Evolutionary conservation across 306 rosid genomes (phyloP).

Genomic region (Adenanthera pavonina): DNA sequence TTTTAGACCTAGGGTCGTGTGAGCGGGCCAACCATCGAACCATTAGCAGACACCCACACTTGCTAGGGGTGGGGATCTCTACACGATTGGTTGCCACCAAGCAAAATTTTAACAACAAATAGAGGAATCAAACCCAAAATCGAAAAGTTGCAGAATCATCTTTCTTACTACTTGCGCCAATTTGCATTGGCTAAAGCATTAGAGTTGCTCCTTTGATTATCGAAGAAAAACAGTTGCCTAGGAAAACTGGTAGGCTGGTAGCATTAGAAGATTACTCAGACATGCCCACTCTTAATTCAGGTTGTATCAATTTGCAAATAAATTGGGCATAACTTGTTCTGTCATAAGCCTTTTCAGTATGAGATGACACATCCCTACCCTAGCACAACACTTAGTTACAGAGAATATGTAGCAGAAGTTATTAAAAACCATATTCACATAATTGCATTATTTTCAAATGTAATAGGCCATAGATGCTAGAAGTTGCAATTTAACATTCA

Average conservation of each 20-base stretch:
- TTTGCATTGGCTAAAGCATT: background rate
- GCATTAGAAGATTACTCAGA: background rate
- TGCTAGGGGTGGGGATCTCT: no score
- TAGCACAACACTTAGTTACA: background rate
- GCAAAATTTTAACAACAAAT: no score
- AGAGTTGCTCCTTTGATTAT: background rate
- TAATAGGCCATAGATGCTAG: background rate
- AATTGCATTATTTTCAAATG: background rate
- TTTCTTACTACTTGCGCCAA: no score
- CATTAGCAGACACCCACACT: no score
- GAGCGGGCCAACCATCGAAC: no score
- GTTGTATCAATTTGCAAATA: background rate
- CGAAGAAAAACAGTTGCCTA: background rate
- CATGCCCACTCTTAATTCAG: background rate
- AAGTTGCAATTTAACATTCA: background rate
- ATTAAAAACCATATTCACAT: background rate
- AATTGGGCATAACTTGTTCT: background rate
- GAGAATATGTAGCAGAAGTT: constrained; percentile 30
- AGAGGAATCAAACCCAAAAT: no score
- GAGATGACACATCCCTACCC: background rate
- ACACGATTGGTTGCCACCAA: no score
- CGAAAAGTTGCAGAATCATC: no score
- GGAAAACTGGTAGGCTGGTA: background rate
- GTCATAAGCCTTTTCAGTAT: background rate
- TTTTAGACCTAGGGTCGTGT: no score